A percentile compares a stretch with the other conserved stretches of the same genome.
Evolutionary conservation across 208 protist species (phyloP).

Genomic region (Trypanosoma scelopori): DNA sequence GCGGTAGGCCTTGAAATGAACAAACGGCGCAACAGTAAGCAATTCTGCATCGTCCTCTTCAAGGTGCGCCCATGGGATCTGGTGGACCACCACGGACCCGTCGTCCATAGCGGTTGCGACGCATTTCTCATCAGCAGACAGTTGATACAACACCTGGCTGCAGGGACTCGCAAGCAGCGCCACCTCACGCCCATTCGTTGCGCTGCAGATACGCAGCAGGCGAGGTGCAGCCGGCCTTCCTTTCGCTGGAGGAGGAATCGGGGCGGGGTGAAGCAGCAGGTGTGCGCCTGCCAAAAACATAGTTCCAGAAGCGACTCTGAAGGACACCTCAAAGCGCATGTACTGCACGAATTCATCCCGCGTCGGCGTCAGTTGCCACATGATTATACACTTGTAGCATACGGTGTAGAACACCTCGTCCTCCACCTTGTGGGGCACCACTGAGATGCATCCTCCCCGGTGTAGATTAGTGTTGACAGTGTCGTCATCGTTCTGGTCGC

Average conservation of each 20-base stretch:
- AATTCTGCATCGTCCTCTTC: not conserved
- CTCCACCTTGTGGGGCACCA: conserved; percentile 38
- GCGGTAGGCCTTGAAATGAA: conserved; percentile 22
- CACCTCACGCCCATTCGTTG: not conserved
- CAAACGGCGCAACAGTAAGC: conserved; percentile 8
- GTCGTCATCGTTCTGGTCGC: not conserved
- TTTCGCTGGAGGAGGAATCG: not conserved
- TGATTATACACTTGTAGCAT: conserved; percentile 19
- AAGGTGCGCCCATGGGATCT: conserved; percentile 12
- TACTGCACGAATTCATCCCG: conserved; percentile 18
- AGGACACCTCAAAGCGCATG: not conserved
- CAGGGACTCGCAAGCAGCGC: conserved; percentile 16
- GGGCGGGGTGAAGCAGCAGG: conserved; percentile 18
- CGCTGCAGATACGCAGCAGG: conserved; percentile 16
- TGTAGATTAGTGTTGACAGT: conserved; percentile 7
- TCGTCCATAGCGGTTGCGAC: conserved; percentile 25
- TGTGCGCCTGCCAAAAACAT: conserved; percentile 1
- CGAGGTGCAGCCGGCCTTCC: conserved; percentile 13
- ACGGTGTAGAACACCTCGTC: conserved; percentile 55
- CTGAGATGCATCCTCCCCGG: conserved; percentile 26
- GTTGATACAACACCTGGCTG: conserved; percentile 11
- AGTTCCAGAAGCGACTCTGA: conserved; percentile 14
- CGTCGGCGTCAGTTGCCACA: conserved; percentile 19
- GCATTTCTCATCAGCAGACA: conserved; percentile 23
- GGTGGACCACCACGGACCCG: conserved; percentile 23